A percentile compares a stretch with the other conserved stretches of the same genome.
phyloP scores from a whole-genome alignment of 371 early-diverging fungal genomes.

The Vittaforma corneae region DNA sequence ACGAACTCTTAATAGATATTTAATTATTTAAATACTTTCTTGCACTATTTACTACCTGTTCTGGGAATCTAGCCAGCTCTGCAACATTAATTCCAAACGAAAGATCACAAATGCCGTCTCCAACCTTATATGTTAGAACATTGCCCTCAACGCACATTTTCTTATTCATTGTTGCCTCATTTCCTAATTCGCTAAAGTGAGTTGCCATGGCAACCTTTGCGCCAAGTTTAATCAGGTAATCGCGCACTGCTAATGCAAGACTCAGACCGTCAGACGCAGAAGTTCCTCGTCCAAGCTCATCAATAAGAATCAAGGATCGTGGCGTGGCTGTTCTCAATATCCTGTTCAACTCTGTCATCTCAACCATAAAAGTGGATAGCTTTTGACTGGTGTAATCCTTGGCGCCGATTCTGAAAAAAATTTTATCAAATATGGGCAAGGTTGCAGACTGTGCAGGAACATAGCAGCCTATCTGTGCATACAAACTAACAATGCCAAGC shows the following conservation, averaged over 20 bases:
- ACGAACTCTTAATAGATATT: too few relatives aligned
- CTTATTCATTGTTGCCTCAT: slow-evolving; percentile 49
- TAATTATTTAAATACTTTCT: slow-evolving; percentile 29
- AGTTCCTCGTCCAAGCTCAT: slow-evolving; percentile 92
- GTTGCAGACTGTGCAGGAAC: slow-evolving; percentile 72
- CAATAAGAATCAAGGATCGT: slow-evolving; percentile 75
- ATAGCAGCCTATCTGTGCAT: slow-evolving; percentile 82
- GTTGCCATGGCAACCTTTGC: slow-evolving; percentile 53
- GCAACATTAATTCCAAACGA: slow-evolving; percentile 97
- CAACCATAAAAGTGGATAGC: slow-evolving; percentile 73
- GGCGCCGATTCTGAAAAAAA: slow-evolving; percentile 85
- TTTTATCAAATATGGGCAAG: slow-evolving; percentile 72
- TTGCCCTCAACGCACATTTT: slow-evolving; percentile 26
- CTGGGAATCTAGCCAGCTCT: slow-evolving; percentile 79
- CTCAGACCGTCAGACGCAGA: slow-evolving; percentile 92
- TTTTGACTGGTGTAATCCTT: slow-evolving; percentile 78
- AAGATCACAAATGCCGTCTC: slow-evolving; percentile 72
- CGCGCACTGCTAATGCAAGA: slow-evolving; percentile 84
- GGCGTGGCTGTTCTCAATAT: slow-evolving; percentile 66
- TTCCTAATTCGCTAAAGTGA: slow-evolving; percentile 73
- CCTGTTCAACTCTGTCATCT: slow-evolving; percentile 75
- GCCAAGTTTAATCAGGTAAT: slow-evolving; percentile 62
- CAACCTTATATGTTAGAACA: slow-evolving; percentile 54
- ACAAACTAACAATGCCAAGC: slow-evolving; percentile 68
- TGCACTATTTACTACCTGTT: slow-evolving; percentile 48